Conservation (phyloP, 2,329 filamentous ascomycete species). For the Neocucurbitaria cava region DNA sequence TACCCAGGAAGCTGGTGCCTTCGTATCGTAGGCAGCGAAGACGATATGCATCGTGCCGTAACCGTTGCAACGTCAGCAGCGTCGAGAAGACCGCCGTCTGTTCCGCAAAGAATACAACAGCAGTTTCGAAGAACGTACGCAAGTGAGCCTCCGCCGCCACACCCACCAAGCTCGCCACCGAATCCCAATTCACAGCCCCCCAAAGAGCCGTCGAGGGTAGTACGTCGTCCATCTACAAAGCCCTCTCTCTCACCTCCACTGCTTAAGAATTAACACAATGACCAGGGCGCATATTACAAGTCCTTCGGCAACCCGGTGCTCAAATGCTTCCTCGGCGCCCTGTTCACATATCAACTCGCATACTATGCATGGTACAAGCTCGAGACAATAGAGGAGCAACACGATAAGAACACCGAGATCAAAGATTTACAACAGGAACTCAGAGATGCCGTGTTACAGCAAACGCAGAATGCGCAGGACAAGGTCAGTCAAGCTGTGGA, state of each 20-base stretch:
- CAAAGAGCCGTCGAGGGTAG: slow-evolving; percentile 28
- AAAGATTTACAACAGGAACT: slow-evolving; percentile 30
- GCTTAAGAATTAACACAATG: neutral
- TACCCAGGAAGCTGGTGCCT: slow-evolving; percentile 18
- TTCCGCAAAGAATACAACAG: slow-evolving; percentile 7
- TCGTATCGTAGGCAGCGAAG: neutral
- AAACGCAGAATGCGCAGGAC: slow-evolving; percentile 20
- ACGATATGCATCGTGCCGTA: slow-evolving; percentile 24
- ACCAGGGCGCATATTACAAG: slow-evolving; percentile 71
- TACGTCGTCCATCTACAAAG: slow-evolving; percentile 20
- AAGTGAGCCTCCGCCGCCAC: slow-evolving; percentile 16
- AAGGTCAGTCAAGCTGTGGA: slow-evolving; percentile 13
- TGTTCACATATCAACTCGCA: slow-evolving; percentile 78
- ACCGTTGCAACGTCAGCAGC: slow-evolving; percentile 3
- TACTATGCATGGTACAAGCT: slow-evolving; percentile 79
- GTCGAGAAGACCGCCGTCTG: neutral
- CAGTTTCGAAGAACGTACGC: slow-evolving; percentile 21
- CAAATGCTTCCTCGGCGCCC: slow-evolving; percentile 76
- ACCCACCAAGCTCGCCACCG: slow-evolving; percentile 17
- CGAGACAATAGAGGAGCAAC: slow-evolving; percentile 72
- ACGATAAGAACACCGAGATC: slow-evolving; percentile 53
- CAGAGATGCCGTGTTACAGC: slow-evolving; percentile 23
- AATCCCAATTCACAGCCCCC: slow-evolving; percentile 15
- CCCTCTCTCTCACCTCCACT: slow-evolving; percentile 1
- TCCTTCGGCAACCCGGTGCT: slow-evolving; percentile 75